phyloP scores from a whole-genome alignment of 2,329 filamentous ascomycete genomes.

The Tricladium varicosporioides region DNA sequence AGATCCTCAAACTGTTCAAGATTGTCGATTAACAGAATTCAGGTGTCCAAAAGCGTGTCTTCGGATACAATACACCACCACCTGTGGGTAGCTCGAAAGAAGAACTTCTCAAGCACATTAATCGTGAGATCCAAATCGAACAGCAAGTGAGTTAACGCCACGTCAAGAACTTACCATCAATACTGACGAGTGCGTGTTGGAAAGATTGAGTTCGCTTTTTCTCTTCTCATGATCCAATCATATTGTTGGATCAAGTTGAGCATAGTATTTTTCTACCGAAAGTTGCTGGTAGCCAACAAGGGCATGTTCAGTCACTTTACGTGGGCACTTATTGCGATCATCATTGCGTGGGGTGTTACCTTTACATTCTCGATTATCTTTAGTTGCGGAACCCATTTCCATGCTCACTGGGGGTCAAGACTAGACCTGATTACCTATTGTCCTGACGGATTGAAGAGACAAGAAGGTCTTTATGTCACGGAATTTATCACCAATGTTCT shows the following conservation, averaged over 20 bases:
- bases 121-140: neutral
- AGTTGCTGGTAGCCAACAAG: neutral
- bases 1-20: neutral
- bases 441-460: neutral
- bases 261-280: constrained; percentile 10
- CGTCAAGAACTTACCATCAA: neutral
- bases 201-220: constrained; percentile 2
- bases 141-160: neutral
- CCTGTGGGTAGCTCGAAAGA: neutral
- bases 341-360: constrained; percentile 1
- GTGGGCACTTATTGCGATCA: constrained; percentile 6
- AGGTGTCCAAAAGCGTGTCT: neutral
- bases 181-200: neutral
- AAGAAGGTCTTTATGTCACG: constrained; percentile 5
- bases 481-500: constrained; percentile 5
- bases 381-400: constrained; percentile 6
- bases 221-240: constrained; percentile 3
- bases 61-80: constrained; percentile 1
- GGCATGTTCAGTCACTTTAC: constrained; percentile 2
- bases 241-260: constrained; percentile 12
- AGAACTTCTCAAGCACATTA: neutral
- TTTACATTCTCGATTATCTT: constrained; percentile 10
- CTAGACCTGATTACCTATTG: neutral
- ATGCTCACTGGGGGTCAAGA: neutral
- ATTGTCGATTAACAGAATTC: too few species aligned